Percentiles rank a stretch among this genome's conserved stretches.
Evolutionary conservation across 208 protist genomes (phyloP).

Genomic region (Balamuthia mandrillaris): DNA sequence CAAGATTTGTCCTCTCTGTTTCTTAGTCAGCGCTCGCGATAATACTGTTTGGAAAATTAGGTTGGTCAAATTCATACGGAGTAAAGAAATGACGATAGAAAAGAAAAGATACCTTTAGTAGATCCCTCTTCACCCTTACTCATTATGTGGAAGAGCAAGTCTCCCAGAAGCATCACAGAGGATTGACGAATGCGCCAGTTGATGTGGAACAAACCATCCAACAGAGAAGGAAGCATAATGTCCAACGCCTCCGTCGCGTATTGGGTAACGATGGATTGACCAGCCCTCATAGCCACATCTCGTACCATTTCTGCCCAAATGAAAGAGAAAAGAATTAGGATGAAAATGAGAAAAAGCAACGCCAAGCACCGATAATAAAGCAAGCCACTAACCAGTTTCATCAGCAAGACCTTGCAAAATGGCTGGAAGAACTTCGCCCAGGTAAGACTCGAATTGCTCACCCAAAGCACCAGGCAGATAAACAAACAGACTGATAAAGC

Average conservation of each 20-base stretch:
- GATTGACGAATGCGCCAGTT: slow-evolving; percentile 75
- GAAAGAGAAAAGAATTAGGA: not conserved
- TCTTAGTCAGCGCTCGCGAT: slow-evolving; percentile 54
- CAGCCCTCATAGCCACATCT: slow-evolving; percentile 71
- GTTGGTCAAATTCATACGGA: not conserved
- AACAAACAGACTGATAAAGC: slow-evolving; percentile 66
- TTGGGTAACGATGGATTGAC: slow-evolving; percentile 72
- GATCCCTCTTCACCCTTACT: slow-evolving; percentile 30
- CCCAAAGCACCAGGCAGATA: slow-evolving; percentile 71
- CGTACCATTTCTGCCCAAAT: slow-evolving; percentile 67
- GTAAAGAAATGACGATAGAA: not conserved
- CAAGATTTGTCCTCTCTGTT: slow-evolving; percentile 65
- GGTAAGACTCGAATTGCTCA: slow-evolving; percentile 55
- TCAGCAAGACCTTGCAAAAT: slow-evolving; percentile 69
- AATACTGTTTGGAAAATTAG: slow-evolving; percentile 2
- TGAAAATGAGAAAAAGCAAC: not conserved
- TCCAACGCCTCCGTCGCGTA: slow-evolving; percentile 52
- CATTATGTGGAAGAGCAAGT: slow-evolving; percentile 66
- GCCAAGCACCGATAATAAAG: not conserved
- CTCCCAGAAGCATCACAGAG: slow-evolving; percentile 62
- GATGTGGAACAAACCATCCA: slow-evolving; percentile 72
- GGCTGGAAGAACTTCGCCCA: slow-evolving; percentile 61
- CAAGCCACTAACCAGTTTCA: slow-evolving; percentile 45
- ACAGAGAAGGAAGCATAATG: slow-evolving; percentile 58
- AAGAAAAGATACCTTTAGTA: not conserved